phyloP scores from a whole-genome alignment of 495 filamentous ascomycete species.

The Hyaloscypha finlandica region DNA sequence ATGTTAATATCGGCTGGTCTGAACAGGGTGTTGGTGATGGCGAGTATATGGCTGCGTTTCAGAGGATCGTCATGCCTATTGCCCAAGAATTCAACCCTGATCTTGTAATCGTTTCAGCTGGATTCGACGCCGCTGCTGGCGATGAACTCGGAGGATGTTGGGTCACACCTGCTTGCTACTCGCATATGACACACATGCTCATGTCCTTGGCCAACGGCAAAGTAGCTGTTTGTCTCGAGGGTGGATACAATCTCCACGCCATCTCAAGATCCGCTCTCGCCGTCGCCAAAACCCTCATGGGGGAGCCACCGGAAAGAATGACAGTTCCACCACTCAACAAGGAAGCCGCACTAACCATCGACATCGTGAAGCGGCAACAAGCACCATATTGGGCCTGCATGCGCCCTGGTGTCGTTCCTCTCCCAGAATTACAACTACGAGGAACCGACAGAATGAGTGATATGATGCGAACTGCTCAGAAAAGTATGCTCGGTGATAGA shows the following conservation, averaged over 20 bases:
- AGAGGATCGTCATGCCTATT: slow-evolving; percentile 96
- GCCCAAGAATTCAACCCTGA: slow-evolving; percentile 91
- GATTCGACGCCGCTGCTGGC: slow-evolving; percentile 93
- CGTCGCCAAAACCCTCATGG: slow-evolving; percentile 91
- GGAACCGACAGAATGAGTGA: slow-evolving; percentile 53
- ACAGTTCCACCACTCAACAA: slow-evolving; percentile 49
- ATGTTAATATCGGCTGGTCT: slow-evolving; percentile 94
- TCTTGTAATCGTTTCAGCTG: slow-evolving; percentile 92
- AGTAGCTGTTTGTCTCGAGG: slow-evolving; percentile 89
- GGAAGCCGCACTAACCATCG: slow-evolving; percentile 50
- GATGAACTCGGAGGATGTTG: slow-evolving; percentile 91
- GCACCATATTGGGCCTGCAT: slow-evolving; percentile 64
- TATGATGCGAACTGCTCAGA: slow-evolving; percentile 73
- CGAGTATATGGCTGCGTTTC: slow-evolving; percentile 95
- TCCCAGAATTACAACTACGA: slow-evolving; percentile 39
- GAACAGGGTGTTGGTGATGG: slow-evolving; percentile 93
- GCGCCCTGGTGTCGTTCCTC: slow-evolving; percentile 50
- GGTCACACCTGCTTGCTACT: slow-evolving; percentile 88
- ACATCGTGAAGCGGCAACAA: slow-evolving; percentile 53
- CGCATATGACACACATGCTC: slow-evolving; percentile 98
- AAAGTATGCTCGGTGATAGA: slow-evolving; percentile 64
- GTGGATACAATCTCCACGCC: slow-evolving; percentile 90
- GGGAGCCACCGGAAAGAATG: slow-evolving; percentile 81
- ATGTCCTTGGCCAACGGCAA: slow-evolving; percentile 94
- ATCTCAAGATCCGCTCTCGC: slow-evolving; percentile 91